phyloP scores from a whole-genome alignment of 345 rosid genomes.

The Pugionium dolabratum region DNA sequence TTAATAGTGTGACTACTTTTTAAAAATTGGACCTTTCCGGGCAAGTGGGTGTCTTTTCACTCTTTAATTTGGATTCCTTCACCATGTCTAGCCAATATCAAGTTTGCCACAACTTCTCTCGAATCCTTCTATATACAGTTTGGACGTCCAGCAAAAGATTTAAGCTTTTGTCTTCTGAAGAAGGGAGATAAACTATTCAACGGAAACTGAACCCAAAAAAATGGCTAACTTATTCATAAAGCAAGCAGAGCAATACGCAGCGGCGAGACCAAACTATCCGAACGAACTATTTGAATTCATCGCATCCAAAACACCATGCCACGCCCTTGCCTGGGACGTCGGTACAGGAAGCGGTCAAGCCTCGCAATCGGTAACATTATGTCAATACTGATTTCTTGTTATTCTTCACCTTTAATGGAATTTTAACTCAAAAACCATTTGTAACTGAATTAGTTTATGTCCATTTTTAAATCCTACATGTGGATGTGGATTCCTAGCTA shows the following conservation, averaged over 20 bases:
- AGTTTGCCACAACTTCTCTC: constrained; percentile 16
- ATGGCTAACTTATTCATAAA: constrained; percentile 79
- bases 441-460: no score
- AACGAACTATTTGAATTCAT: constrained; percentile 63
- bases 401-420: no score
- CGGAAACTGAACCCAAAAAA: neutral
- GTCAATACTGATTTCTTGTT: no score
- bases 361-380: constrained; percentile 52
- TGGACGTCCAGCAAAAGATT: neutral
- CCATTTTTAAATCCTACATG: no score
- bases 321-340: constrained; percentile 83
- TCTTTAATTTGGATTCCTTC: neutral
- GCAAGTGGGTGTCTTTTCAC: neutral
- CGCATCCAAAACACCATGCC: constrained; percentile 65
- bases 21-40: no score
- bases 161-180: neutral
- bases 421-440: no score
- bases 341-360: constrained; percentile 95
- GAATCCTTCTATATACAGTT: neutral
- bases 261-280: constrained; percentile 68
- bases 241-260: constrained; percentile 73
- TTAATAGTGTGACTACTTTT: no score
- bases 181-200: neutral
- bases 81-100: neutral
- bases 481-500: no score